Evolutionary conservation across 2,329 filamentous ascomycete genomes (phyloP), one percentile per base, ranked within the genome.

Genomic region (Penicillium sp.): DNA sequence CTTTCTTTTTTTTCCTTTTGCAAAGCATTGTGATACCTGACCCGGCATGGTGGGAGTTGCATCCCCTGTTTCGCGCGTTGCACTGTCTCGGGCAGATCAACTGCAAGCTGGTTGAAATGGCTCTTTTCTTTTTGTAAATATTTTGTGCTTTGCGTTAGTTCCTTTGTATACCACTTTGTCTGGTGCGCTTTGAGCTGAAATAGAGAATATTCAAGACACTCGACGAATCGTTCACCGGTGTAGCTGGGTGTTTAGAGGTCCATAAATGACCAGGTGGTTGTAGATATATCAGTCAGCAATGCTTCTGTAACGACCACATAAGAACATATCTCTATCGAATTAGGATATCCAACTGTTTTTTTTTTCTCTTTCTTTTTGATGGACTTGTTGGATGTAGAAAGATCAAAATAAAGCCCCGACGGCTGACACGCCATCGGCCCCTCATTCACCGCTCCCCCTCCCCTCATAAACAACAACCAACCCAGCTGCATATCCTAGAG

Each of bases 361-460:
- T 21, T 21, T 21, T 21, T 21, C 18, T 21, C 18, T 42, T 25
- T 25, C 18, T 41, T 15, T 34, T 5, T 18, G 21, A 8, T 29
- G 32, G 10, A 49, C 35, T 15, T 27, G 35, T 16, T 41, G 4
- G 37, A 50, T 25, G 48, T 34, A 50, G 46, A 39, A 39, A 32
- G 35, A 18, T 50, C 38, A 18, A 39, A 18, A 18, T 16, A 34
- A 35, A 39, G 47, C 25, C 23, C 23, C 34, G 21, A 29, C 39
- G 58, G 54, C 64, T 44, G 32, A 53, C 58, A 54, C n/a, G 49
- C 21, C 44, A 44, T 58, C 54, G 57, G 57, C 61, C 64, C 66
- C 61, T 61, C 63, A 67, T 63, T 63, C 60, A 61, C 60, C 59
- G 62, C 61, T 61, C 57, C 60, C 60, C 59, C 59, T 56, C 59